Conservation (phyloP, 2,329 filamentous ascomycete species). For the Simplicillium sp. region DNA sequence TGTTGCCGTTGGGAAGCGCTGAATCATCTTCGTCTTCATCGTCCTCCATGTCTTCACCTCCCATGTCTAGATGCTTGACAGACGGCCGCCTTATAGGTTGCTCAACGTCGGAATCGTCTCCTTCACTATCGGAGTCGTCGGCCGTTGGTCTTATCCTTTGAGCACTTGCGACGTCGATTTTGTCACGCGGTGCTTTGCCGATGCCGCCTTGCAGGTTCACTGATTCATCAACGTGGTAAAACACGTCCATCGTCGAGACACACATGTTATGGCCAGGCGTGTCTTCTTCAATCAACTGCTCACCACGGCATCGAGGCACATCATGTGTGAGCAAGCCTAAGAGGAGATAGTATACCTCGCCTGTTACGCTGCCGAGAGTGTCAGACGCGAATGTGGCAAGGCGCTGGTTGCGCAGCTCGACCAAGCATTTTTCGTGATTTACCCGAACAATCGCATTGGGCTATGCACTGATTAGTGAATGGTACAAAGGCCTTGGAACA, state of each 20-base stretch:
- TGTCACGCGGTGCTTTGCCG: conserved; percentile 40
- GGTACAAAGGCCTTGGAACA: neutral
- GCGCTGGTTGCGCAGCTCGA: conserved; percentile 71
- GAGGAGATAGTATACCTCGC: conserved; percentile 67
- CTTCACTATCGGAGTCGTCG: conserved; percentile 12
- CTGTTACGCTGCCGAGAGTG: conserved; percentile 62
- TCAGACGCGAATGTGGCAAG: conserved; percentile 66
- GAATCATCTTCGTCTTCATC: conserved; percentile 23
- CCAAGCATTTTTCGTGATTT: conserved; percentile 76
- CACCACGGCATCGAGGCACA: conserved; percentile 55
- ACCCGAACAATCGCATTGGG: conserved; percentile 65
- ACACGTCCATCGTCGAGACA: conserved; percentile 48
- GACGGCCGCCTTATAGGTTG: conserved; percentile 3
- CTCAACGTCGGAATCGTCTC: conserved; percentile 16
- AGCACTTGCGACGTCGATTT: conserved; percentile 34
- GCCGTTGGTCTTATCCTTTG: conserved; percentile 36
- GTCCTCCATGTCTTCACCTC: conserved; percentile 24
- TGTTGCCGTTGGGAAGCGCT: conserved; percentile 24
- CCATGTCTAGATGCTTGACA: conserved; percentile 1
- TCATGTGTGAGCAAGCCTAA: conserved; percentile 62
- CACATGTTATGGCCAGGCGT: conserved; percentile 17
- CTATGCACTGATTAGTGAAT: conserved; percentile 32
- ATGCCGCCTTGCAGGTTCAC: conserved; percentile 48
- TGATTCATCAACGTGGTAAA: conserved; percentile 39
- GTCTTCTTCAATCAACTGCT: conserved; percentile 31